Conservation (phyloP, 805 yeast species). For the Metschnikowia lachancei region DNA sequence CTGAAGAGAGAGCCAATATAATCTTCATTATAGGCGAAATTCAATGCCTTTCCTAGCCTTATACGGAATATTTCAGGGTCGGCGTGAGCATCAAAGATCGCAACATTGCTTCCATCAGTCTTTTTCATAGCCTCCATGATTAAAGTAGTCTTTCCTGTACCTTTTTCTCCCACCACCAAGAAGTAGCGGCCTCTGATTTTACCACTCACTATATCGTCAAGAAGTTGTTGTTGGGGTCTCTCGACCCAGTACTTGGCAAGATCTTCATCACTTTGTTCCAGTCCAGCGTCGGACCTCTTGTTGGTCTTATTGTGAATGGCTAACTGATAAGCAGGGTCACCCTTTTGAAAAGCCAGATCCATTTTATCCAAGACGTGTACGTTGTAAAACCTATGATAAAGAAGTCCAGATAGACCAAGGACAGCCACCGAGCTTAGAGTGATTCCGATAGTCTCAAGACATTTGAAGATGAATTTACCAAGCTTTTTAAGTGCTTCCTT, state of each 20-base stretch:
- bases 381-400: constrained; percentile 63
- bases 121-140: constrained; percentile 67
- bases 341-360: constrained; percentile 61
- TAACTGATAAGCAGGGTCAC: constrained; percentile 62
- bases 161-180: constrained; percentile 76
- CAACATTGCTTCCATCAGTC: constrained; percentile 60
- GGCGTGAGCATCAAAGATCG: constrained; percentile 77
- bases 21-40: constrained; percentile 74
- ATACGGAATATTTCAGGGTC: constrained; percentile 81
- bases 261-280: constrained; percentile 25
- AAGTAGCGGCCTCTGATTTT: constrained; percentile 65
- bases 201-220: constrained; percentile 68
- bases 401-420: constrained; percentile 68
- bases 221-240: constrained; percentile 60
- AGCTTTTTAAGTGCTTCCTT: constrained; percentile 22
- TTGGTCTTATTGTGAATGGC: constrained; percentile 50
- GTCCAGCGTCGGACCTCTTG: constrained; percentile 20
- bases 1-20: constrained; percentile 79
- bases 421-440: constrained; percentile 67
- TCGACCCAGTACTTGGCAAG: constrained; percentile 54
- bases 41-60: constrained; percentile 70
- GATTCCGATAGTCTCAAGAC: constrained; percentile 66
- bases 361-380: constrained; percentile 61
- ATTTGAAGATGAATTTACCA: constrained; percentile 36
- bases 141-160: constrained; percentile 81